phyloP scores from a whole-genome alignment of 768 basidiomycete genomes.

The Rhodotorula taiwanensis region DNA sequence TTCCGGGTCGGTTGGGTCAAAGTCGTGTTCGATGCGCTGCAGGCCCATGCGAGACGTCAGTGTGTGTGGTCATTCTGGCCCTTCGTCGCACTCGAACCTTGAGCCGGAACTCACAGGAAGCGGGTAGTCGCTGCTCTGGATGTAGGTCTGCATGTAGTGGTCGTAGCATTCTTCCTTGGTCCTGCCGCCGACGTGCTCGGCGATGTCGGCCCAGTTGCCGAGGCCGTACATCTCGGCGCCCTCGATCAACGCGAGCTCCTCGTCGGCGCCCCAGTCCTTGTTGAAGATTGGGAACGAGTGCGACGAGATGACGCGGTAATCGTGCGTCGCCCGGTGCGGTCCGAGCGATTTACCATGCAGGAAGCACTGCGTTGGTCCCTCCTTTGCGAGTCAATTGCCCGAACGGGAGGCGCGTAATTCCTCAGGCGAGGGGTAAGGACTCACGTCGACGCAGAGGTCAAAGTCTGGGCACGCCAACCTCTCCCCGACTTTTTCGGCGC shows the following conservation, averaged over 20 bases:
- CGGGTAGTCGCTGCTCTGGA: slow-evolving; percentile 71
- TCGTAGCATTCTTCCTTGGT: slow-evolving; percentile 87
- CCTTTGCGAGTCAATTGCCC: no score
- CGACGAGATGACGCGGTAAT: slow-evolving; percentile 83
- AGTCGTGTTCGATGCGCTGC: slow-evolving; percentile 13
- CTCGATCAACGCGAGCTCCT: slow-evolving; percentile 86
- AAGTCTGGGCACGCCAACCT: slow-evolving; percentile 57
- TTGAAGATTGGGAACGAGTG: slow-evolving; percentile 94
- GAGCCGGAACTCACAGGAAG: slow-evolving; percentile 57
- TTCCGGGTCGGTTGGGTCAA: slow-evolving; percentile 58
- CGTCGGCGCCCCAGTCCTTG: slow-evolving; percentile 95
- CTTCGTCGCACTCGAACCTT: slow-evolving; percentile 18
- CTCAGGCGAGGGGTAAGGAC: no score
- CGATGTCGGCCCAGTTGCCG: slow-evolving; percentile 94
- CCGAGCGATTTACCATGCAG: slow-evolving; percentile 82
- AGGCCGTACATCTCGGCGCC: slow-evolving; percentile 79
- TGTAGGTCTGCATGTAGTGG: slow-evolving; percentile 76
- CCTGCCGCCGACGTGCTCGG: slow-evolving; percentile 74
- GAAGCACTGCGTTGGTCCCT: slow-evolving; percentile 63
- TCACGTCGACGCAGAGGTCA: slow-evolving; percentile 70
- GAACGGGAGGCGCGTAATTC: no score
- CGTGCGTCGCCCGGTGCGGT: slow-evolving; percentile 74
- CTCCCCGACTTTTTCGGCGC: slow-evolving; percentile 53
- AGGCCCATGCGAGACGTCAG: background rate
- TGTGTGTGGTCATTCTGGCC: background rate